Evolutionary conservation across 164 flowering plant species (phyloP).

Genomic region (Sextonia rubra): DNA sequence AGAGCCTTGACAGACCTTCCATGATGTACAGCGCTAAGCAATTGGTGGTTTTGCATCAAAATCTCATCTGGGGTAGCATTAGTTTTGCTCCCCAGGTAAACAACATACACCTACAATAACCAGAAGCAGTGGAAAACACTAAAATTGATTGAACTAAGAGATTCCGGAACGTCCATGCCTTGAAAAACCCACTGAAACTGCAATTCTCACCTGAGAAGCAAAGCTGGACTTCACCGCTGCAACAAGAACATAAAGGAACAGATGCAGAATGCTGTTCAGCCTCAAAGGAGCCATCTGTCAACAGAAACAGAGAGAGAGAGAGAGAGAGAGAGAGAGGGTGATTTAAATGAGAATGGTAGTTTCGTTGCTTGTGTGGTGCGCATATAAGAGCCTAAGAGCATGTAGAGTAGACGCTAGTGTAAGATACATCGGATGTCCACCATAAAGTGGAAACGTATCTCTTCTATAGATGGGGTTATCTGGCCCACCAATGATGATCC

Average conservation of each 20-base stretch:
- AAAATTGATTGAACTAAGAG: not conserved
- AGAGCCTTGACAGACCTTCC: slow-evolving; percentile 44
- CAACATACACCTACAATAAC: slow-evolving; percentile 54
- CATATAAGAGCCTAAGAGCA: no score
- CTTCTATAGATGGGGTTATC: no score
- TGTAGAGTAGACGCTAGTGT: no score
- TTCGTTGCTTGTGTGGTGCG: no score
- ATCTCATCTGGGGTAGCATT: slow-evolving; percentile 41
- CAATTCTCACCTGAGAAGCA: slow-evolving; percentile 18
- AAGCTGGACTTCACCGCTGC: slow-evolving; percentile 8
- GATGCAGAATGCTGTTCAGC: not conserved
- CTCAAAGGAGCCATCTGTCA: slow-evolving; percentile 12
- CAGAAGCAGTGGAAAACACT: not conserved
- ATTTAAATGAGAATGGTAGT: not conserved
- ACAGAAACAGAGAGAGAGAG: slow-evolving; percentile 1
- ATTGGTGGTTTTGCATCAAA: slow-evolving; percentile 45
- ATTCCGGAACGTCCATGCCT: not conserved
- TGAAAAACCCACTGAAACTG: not conserved
- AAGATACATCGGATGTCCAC: no score
- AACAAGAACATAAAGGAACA: slow-evolving; percentile 17
- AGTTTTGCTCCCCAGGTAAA: slow-evolving; percentile 62
- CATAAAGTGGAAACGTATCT: no score
- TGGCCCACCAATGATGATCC: no score
- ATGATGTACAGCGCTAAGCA: slow-evolving; percentile 51
- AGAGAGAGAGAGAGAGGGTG: not conserved